phyloP scores from a whole-genome alignment of 495 filamentous ascomycete genomes.

The Aspergillus carlsbadensis region DNA sequence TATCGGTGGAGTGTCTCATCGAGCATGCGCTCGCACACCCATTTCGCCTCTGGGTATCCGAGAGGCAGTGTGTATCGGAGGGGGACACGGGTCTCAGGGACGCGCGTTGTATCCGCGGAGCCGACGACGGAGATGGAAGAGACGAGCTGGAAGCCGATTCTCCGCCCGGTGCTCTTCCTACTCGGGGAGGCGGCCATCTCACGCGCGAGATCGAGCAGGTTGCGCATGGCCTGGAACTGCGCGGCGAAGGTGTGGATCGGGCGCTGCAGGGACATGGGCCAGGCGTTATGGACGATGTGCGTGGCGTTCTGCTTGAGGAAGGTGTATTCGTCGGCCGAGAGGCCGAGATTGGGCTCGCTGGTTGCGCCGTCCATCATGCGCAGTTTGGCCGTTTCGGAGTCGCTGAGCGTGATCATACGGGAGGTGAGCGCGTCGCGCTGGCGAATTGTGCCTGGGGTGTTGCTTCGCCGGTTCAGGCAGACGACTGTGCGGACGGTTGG shows the following conservation, averaged over 20 bases:
- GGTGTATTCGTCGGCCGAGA: constrained; percentile 36
- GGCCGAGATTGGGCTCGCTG: constrained; percentile 43
- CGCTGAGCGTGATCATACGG: constrained; percentile 33
- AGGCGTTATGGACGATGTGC: constrained; percentile 56
- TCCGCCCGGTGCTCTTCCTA: neutral
- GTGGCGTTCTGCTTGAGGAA: constrained; percentile 41
- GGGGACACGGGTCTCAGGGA: constrained; percentile 25
- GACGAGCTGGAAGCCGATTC: constrained; percentile 47
- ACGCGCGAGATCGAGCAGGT: constrained; percentile 45
- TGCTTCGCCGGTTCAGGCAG: constrained; percentile 40
- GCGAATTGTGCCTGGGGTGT: neutral
- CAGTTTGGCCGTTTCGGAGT: constrained; percentile 26
- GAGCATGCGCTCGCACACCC: constrained; percentile 27
- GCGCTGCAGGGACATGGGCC: constrained; percentile 52
- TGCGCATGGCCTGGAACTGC: constrained; percentile 48
- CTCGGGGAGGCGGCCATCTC: constrained; percentile 23
- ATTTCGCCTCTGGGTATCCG: constrained; percentile 54
- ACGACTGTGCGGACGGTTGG: constrained; percentile 35
- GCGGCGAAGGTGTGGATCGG: constrained; percentile 44
- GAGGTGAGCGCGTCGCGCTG: constrained; percentile 37
- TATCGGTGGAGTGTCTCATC: neutral
- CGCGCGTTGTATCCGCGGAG: constrained; percentile 26
- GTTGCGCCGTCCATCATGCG: constrained; percentile 35
- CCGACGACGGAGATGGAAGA: constrained; percentile 49
- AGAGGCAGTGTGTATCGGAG: constrained; percentile 36